phyloP scores from a whole-genome alignment of 177 flowering plant species.

The Vitis hybrid region DNA sequence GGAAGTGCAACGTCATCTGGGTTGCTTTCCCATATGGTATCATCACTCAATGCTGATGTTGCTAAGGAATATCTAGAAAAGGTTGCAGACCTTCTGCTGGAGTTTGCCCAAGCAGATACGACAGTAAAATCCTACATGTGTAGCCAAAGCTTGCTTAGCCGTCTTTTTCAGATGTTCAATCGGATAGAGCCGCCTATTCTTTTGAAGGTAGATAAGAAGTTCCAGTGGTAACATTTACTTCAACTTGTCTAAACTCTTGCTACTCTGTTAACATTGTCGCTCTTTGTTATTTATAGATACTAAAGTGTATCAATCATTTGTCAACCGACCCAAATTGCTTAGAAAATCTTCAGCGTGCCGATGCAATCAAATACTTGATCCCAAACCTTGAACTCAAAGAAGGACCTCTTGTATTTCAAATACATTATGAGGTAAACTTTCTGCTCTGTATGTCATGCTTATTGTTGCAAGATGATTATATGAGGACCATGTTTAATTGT shows the following conservation, averaged over 20 bases:
- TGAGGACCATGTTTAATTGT: no score
- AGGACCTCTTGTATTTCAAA: conserved; percentile 76
- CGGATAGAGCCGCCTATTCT: conserved; percentile 87
- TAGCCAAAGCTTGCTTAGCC: conserved; percentile 88
- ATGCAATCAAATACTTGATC: conserved; percentile 92
- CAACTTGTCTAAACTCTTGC: background rate
- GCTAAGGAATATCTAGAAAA: conserved; percentile 94
- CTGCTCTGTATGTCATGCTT: background rate
- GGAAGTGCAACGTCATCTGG: conserved; percentile 98
- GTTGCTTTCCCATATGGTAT: conserved; percentile 84
- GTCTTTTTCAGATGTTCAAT: conserved; percentile 97
- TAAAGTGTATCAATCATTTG: conserved; percentile 90
- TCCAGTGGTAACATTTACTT: conserved; percentile 1
- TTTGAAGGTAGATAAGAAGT: conserved; percentile 59
- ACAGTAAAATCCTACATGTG: conserved; percentile 93
- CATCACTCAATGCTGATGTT: conserved; percentile 84
- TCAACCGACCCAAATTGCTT: conserved; percentile 97
- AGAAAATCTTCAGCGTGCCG: conserved; percentile 96
- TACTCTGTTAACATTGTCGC: conserved; percentile 4
- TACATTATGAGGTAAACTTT: conserved; percentile 78
- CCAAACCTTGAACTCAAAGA: conserved; percentile 97
- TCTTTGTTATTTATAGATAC: conserved; percentile 42
- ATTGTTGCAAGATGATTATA: no score
- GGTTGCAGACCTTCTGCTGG: conserved; percentile 91
- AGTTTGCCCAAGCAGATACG: conserved; percentile 90